These are phyloP conservation scores for Tephrocybe rancida DNA, from an alignment of 768 basidiomycete genomes.

Conservation along the genomic window DNA sequence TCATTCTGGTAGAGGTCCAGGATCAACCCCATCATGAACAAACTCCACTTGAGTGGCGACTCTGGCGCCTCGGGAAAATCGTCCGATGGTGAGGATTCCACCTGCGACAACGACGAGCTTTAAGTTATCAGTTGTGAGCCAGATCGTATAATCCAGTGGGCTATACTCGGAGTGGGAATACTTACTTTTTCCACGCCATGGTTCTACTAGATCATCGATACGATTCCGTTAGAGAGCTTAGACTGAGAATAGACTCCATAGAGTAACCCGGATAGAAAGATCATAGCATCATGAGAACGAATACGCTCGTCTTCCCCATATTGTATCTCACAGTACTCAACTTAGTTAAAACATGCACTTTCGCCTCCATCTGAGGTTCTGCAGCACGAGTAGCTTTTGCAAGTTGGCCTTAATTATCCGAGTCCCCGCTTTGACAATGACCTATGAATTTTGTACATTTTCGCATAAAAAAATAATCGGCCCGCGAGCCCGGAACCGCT, in stretches of 20 bases:
- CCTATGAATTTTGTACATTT: too few species aligned
- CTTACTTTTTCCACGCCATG: constrained; percentile 10
- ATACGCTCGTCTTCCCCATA: constrained; percentile 12
- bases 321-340: constrained; percentile 20
- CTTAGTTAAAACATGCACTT: constrained; percentile 19
- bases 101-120: constrained; percentile 50
- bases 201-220: constrained; percentile 5
- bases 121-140: constrained; percentile 25
- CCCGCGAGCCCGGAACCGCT: too few species aligned
- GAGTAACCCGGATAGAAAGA: too few species aligned
- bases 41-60: constrained; percentile 61
- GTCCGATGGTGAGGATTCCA: constrained; percentile 38
- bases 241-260: too few species aligned
- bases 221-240: constrained; percentile 8
- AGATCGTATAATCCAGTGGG: background rate
- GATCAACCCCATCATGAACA: constrained; percentile 84
- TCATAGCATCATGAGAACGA: constrained; percentile 17
- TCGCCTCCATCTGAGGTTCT: too few species aligned
- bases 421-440: too few species aligned
- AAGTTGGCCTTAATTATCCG: too few species aligned
- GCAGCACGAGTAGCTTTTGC: too few species aligned
- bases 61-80: constrained; percentile 22
- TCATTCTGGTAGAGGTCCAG: constrained; percentile 57
- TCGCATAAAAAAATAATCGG: too few species aligned
- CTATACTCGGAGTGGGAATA: background rate